phyloP scores from a whole-genome alignment of 2,329 filamentous ascomycete species.

The Colletotrichum sp. region DNA sequence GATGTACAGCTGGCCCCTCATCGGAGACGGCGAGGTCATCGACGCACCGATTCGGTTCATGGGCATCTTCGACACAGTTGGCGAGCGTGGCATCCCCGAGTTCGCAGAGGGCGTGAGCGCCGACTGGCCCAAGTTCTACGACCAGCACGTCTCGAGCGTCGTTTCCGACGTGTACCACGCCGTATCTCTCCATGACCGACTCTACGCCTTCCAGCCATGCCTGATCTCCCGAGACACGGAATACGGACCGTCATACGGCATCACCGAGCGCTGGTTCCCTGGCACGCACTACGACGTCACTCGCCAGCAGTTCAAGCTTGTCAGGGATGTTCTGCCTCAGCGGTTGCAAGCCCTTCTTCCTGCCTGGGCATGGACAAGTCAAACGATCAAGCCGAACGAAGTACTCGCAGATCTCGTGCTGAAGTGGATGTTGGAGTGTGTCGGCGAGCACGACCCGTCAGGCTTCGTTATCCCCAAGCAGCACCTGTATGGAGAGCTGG shows the following conservation, averaged over 20 bases:
- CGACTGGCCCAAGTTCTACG: slow-evolving; percentile 29
- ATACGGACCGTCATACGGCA: slow-evolving; percentile 11
- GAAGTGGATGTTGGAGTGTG: slow-evolving; percentile 25
- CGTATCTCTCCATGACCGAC: slow-evolving; percentile 24
- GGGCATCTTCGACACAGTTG: slow-evolving; percentile 28
- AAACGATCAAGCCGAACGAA: slow-evolving; percentile 24
- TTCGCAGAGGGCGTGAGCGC: slow-evolving; percentile 25
- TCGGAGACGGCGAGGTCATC: slow-evolving; percentile 8
- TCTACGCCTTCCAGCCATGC: slow-evolving; percentile 25
- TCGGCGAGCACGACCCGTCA: slow-evolving; percentile 10
- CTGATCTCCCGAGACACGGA: slow-evolving; percentile 15
- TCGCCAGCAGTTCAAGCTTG: slow-evolving; percentile 24
- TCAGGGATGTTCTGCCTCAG: slow-evolving; percentile 6
- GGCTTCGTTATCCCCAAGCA: slow-evolving; percentile 16
- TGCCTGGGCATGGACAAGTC: slow-evolving; percentile 27
- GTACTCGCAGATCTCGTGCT: slow-evolving; percentile 24
- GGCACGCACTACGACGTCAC: slow-evolving; percentile 28
- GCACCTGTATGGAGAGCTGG: neutral
- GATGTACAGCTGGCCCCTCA: slow-evolving; percentile 15
- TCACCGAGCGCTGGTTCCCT: slow-evolving; percentile 27
- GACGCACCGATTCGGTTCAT: slow-evolving; percentile 26
- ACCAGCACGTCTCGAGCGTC: slow-evolving; percentile 27
- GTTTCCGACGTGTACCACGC: slow-evolving; percentile 28
- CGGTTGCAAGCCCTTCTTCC: slow-evolving; percentile 30
- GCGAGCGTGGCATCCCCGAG: slow-evolving; percentile 24